These are phyloP conservation scores for Pseudomonodictys pantanalensis DNA, from an alignment of 495 filamentous ascomycete species.

Conservation along the genomic window DNA sequence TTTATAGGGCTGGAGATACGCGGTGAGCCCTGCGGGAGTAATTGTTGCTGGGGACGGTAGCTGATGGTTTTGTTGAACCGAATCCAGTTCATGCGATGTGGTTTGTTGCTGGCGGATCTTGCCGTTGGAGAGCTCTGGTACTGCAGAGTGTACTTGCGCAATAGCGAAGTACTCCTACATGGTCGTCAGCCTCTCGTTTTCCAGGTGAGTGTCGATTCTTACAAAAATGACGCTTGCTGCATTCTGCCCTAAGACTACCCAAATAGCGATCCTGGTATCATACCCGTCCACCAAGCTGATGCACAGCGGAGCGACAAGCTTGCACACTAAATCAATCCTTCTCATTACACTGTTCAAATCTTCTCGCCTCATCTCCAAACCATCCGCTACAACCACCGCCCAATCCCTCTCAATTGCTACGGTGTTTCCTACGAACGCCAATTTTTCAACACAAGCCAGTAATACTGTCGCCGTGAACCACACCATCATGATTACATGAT, in stretches of 20 bases:
- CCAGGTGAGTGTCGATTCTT: not conserved
- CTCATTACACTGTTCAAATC: constrained; percentile 31
- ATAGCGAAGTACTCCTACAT: constrained; percentile 33
- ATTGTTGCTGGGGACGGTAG: no score
- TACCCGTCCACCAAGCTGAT: constrained; percentile 32
- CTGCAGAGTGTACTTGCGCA: constrained; percentile 19
- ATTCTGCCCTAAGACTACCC: constrained; percentile 29
- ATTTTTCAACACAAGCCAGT: constrained; percentile 31
- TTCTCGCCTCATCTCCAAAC: constrained; percentile 15
- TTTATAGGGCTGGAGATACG: constrained; percentile 8
- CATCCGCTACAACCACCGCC: constrained; percentile 22
- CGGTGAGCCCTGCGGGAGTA: no score
- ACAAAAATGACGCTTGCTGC: constrained; percentile 15
- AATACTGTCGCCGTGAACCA: constrained; percentile 12
- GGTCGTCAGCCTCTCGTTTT: not conserved
- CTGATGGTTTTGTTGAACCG: not conserved
- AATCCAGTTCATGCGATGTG: not conserved
- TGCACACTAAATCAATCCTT: constrained; percentile 33
- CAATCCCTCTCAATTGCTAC: constrained; percentile 33
- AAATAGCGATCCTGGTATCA: constrained; percentile 23
- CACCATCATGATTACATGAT: not conserved
- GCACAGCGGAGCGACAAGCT: constrained; percentile 27
- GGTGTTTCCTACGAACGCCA: constrained; percentile 27
- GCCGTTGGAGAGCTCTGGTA: constrained; percentile 11
- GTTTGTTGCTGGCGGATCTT: not conserved